A percentile compares a stretch with the other conserved stretches of the same genome.
These are phyloP conservation scores for Trichoderma koningii DNA, from an alignment of 2,329 filamentous ascomycete genomes.

Conservation along the genomic window DNA sequence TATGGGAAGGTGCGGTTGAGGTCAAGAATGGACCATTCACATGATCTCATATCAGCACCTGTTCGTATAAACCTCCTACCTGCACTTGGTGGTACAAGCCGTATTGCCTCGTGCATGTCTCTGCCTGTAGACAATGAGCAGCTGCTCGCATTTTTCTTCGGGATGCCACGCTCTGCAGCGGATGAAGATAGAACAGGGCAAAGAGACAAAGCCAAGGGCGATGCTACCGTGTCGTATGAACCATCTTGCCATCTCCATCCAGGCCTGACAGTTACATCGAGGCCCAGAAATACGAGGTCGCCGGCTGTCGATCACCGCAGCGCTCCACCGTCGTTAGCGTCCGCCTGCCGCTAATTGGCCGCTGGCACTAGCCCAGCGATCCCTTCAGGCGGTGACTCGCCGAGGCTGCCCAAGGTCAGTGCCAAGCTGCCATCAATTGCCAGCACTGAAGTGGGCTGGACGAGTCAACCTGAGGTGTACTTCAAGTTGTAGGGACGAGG, in stretches of 20 bases:
- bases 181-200: background rate
- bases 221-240: background rate
- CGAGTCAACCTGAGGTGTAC: no score
- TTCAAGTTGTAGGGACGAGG: background rate
- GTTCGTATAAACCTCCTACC: no score
- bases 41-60: background rate
- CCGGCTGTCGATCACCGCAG: conserved; percentile 22
- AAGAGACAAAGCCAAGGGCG: conserved; percentile 1
- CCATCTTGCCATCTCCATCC: no score
- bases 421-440: no score
- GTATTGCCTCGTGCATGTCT: no score
- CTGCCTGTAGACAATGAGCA: no score
- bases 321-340: conserved; percentile 7
- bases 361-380: background rate
- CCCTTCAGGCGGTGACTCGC: background rate
- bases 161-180: background rate
- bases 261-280: background rate
- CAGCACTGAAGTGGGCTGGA: background rate
- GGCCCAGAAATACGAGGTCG: conserved; percentile 26
- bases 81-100: no score
- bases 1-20: background rate
- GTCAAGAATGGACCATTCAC: background rate
- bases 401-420: background rate
- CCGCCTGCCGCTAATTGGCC: conserved; percentile 20
- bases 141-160: background rate